Percentiles rank a stretch among this genome's conserved stretches.
phyloP scores from a whole-genome alignment of 23 red algal species.

The Gracilaria domingensis region DNA sequence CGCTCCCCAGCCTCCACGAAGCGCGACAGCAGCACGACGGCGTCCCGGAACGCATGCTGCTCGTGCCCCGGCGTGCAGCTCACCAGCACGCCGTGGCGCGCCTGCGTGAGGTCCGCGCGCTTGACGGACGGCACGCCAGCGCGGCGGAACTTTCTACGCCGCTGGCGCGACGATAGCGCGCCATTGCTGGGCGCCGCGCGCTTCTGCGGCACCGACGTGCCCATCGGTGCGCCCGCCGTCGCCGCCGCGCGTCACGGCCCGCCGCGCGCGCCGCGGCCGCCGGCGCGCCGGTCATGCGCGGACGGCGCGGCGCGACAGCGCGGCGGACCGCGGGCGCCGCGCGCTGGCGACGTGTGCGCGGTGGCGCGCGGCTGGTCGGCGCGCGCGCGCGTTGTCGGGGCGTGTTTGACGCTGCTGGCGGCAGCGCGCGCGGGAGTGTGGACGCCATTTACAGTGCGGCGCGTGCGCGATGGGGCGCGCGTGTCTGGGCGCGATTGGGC shows the following conservation, averaged over 20 bases:
- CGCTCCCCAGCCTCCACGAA: conserved; percentile 2
- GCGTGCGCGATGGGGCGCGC: no score
- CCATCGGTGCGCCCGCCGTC: no score
- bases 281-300: no score
- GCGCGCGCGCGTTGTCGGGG: no score
- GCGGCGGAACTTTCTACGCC: conserved; percentile 53
- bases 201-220: conserved; percentile 1
- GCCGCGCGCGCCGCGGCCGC: no score
- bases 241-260: not conserved
- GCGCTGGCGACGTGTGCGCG: no score
- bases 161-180: not conserved
- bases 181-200: not conserved
- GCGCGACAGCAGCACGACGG: conserved; percentile 36
- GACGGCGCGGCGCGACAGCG: not conserved
- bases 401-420: no score
- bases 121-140: conserved; percentile 7
- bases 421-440: no score
- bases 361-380: no score
- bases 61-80: conserved; percentile 71
- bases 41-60: conserved; percentile 62
- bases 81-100: conserved; percentile 40
- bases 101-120: conserved; percentile 4
- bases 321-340: no score
- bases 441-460: no score
- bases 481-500: no score